phyloP scores from a whole-genome alignment of 2,329 filamentous ascomycete genomes.

The Eurotiales sp. region DNA sequence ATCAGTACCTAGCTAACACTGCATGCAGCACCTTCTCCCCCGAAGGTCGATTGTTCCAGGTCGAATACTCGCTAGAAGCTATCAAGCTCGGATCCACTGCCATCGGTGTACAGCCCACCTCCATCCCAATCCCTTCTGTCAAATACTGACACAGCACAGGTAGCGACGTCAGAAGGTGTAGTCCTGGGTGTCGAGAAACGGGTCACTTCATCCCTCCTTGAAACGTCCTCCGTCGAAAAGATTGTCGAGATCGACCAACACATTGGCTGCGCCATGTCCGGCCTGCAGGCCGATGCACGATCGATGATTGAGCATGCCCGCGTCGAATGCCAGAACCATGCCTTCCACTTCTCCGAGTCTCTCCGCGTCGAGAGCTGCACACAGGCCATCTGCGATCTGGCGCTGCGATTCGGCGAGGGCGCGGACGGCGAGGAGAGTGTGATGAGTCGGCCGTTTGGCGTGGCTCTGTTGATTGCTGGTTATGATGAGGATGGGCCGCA shows the following conservation, averaged over 20 bases:
- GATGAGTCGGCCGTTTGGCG: constrained; percentile 96
- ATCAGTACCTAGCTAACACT: background rate
- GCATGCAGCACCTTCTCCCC: constrained; percentile 88
- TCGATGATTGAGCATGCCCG: constrained; percentile 98
- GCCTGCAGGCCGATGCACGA: constrained; percentile 93
- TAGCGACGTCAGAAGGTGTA: constrained; percentile 91
- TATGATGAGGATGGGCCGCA: constrained; percentile 96
- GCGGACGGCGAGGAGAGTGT: constrained; percentile 98
- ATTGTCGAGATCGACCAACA: constrained; percentile 99
- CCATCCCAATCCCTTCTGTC: background rate
- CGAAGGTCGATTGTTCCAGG: constrained; percentile 98
- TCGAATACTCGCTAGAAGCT: constrained; percentile 99
- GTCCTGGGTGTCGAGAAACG: constrained; percentile 98
- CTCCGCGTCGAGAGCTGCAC: constrained; percentile 96
- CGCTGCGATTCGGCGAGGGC: constrained; percentile 92
- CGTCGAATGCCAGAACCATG: constrained; percentile 94
- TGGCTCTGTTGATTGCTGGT: constrained; percentile 91
- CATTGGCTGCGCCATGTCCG: constrained; percentile 98
- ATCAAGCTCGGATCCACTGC: constrained; percentile 99
- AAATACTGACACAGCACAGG: too few species aligned
- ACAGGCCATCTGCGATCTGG: constrained; percentile 96
- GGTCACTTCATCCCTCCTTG: constrained; percentile 93
- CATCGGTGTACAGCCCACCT: constrained; percentile 65
- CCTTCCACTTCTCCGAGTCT: constrained; percentile 96
- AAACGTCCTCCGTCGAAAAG: constrained; percentile 98